Conservation (phyloP, 257 asterid genomes). For the Salvia miltiorrhiza region DNA sequence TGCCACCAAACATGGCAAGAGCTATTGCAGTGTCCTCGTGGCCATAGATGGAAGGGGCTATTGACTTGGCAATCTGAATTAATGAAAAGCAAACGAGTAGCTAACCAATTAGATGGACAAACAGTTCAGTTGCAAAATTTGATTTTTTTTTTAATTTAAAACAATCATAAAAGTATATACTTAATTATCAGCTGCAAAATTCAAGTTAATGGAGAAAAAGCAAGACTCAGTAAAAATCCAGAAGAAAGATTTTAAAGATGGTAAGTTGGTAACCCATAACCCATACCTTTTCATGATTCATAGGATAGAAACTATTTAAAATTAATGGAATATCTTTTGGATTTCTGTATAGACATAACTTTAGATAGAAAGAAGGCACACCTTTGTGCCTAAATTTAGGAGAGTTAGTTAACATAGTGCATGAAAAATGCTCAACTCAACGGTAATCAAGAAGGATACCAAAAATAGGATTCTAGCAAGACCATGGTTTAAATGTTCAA, state of each 20-base stretch:
- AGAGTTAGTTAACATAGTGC: too few species aligned
- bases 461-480: too few species aligned
- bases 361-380: slow-evolving; percentile 23
- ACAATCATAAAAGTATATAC: background rate
- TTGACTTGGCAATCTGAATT: slow-evolving; percentile 75
- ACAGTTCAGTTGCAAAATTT: too few species aligned
- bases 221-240: background rate
- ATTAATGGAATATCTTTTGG: background rate
- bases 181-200: background rate
- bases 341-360: slow-evolving; percentile 15
- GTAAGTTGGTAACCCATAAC: background rate
- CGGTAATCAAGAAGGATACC: too few species aligned
- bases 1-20: slow-evolving; percentile 99
- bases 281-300: background rate
- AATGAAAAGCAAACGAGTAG: background rate
- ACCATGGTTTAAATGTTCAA: too few species aligned
- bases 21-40: slow-evolving; percentile 97
- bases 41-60: slow-evolving; percentile 96
- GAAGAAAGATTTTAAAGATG: background rate
- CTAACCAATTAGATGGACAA: background rate
- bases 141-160: too few species aligned
- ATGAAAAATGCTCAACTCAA: too few species aligned
- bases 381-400: slow-evolving; percentile 99
- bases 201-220: slow-evolving; percentile 2
- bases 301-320: background rate